Evolutionary conservation across 83 land plant species (phyloP), one percentile per base, ranked within the genome.

Genomic region (Diphasiastrum complanatum): DNA sequence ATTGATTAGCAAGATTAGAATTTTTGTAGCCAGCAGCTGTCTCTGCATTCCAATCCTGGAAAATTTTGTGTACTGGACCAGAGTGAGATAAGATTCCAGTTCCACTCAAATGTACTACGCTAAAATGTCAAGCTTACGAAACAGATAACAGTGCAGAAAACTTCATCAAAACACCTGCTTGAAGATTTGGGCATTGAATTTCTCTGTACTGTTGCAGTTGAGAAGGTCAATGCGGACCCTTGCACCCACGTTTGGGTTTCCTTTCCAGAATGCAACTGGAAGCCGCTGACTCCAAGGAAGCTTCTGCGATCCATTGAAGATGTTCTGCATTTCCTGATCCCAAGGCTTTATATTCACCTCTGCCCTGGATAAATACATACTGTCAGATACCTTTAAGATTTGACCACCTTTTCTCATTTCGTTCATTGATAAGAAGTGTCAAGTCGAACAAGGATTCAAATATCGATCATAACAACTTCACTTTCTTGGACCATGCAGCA

Each of bases 31-130:
- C 86, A 28, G 29, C 67, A 24, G 33, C 61, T 33, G 69, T 74
- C 57, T 82, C 90, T 68, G 72, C 66, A 6, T 25, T 45, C 90
- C 90, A 85, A 56, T 85, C 48, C 90, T 78, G 58, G 47, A 65
- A 22, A 64, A 46, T 36, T 61, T 8, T 68, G 50, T 45, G 53
- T 30, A 48, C 18, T 11, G 3, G 14, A n/a, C 10, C 0, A 36
- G 2, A 22, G 29, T 23, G 11, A 38, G 41, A 38, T 38, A 38
- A 6, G 14, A 49, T 19, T 24, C 31, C 4, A 29, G 28, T 4
- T 33, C 31, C 2, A n/a, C 3, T 45, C 4, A 63, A 40, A 1
- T 53, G 43, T 14, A 64, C 5, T 23, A 70, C 30, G 0, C 66
- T 29, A 8, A 64, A 59, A 45, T 63, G 61, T 59, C 73, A 61